A percentile compares a stretch with the other conserved stretches of the same genome.
phyloP scores from a whole-genome alignment of 495 filamentous ascomycete genomes.

The Paragyromitra xinjiangensis region DNA sequence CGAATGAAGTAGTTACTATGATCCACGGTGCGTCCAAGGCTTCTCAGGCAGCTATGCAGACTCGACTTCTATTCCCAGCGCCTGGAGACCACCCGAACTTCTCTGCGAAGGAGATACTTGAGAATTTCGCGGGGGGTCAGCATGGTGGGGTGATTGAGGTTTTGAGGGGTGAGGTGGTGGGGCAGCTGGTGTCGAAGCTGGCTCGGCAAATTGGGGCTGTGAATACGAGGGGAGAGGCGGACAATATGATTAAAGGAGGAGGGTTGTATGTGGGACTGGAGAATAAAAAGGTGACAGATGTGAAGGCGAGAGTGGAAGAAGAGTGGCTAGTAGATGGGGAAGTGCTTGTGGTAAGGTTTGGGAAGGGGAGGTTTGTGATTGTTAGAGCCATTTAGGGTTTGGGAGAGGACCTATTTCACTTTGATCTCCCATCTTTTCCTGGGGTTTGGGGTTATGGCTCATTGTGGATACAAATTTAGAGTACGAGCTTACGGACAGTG shows the following conservation, averaged over 20 bases:
- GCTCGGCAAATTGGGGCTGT: constrained; percentile 40
- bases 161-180: constrained; percentile 43
- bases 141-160: constrained; percentile 44
- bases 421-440: not conserved
- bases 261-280: constrained; percentile 53
- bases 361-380: constrained; percentile 54
- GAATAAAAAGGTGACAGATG: constrained; percentile 35
- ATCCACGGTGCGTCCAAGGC: constrained; percentile 75
- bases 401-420: not conserved
- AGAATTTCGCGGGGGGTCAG: constrained; percentile 21
- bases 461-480: not conserved
- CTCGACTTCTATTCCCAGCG: constrained; percentile 47
- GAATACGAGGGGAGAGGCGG: constrained; percentile 44
- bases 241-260: constrained; percentile 48
- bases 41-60: constrained; percentile 64
- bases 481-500: not conserved
- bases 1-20: constrained; percentile 78
- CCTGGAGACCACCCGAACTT: not conserved
- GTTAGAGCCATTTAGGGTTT: constrained; percentile 26
- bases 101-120: constrained; percentile 45
- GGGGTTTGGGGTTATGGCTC: not conserved
- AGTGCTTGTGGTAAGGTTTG: constrained; percentile 54
- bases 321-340: constrained; percentile 54
- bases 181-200: constrained; percentile 51
- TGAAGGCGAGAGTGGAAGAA: constrained; percentile 38